Base-by-base conservation (phyloP, 2,329 filamentous ascomycete species). In the Neofusicoccum sp. region DNA sequence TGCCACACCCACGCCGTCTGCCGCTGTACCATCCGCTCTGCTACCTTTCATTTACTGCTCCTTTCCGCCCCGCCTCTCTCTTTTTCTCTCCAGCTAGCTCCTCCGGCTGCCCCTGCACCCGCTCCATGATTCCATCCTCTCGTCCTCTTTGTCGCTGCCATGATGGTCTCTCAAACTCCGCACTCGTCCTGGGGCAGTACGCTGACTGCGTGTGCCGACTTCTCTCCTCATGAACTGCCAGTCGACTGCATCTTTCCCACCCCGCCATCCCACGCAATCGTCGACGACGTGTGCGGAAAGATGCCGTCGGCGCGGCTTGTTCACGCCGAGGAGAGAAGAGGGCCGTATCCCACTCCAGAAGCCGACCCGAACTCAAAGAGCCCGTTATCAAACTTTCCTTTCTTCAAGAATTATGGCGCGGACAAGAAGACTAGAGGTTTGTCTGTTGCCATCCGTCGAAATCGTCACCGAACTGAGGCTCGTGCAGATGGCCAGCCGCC, bases 401-500 rank as follows among this genome's bases (percentile, higher is more conserved):
- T 62, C 56, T 64, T 65, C 49, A 62, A 64, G 28, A 58, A 56
- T 5, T 54, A 61, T 41, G 44, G 59, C 34, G 58, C 12, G 7
- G 60, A 62, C 24, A 62, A 64, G 16, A 64, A 40, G 49, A 65
- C 62, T 5, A 43, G 62, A 63, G 63, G 63, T 64, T 49, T 38
- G 63, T 44, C 31, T 4, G 6, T 24, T 12, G n/a, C n/a, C 1
- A 2, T 11, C 20, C 14, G 8, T n/a, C 5, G 9, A 16, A 24
- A 1, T 20, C 28, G 28, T 24, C 38, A 12, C 20, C 30, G 11
- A 28, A 14, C 26, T 63, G 20, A 51, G 7, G 28, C 14, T 24
- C 11, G 9, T 12, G 8, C 59, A 89, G 93, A 96, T 80, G 93
- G 91, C 47, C 89, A 95, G 70, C 83, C 89, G 7, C 86, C 91